A percentile compares a stretch with the other conserved stretches of the same genome.
These are phyloP conservation scores for Parasitella parasitica DNA, from an alignment of 371 early-diverging fungal species.

Conservation along the genomic window DNA sequence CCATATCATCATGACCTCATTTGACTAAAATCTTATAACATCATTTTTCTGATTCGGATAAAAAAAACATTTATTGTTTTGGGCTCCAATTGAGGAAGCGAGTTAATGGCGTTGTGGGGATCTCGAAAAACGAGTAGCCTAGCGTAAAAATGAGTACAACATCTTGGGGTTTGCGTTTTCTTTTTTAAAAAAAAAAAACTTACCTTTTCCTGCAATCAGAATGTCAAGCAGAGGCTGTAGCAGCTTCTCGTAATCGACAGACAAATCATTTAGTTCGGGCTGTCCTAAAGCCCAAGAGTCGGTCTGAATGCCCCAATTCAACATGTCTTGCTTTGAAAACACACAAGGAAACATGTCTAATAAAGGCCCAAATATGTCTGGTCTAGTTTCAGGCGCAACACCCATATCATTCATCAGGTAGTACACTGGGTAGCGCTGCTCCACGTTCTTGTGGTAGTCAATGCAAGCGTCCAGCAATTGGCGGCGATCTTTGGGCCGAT, in stretches of 20 bases:
- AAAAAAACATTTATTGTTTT: slow-evolving; percentile 18
- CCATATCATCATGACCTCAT: slow-evolving; percentile 22
- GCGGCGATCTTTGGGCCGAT: slow-evolving; percentile 10
- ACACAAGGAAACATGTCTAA: slow-evolving; percentile 37
- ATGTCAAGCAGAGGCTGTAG: slow-evolving; percentile 43
- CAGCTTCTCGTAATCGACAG: slow-evolving; percentile 27
- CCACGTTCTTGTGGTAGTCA: slow-evolving; percentile 35
- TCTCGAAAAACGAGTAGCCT: slow-evolving; percentile 51
- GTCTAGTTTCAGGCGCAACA: slow-evolving; percentile 26
- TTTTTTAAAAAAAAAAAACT: too few relatives aligned
- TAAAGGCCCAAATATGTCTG: slow-evolving; percentile 42
- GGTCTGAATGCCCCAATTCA: slow-evolving; percentile 28
- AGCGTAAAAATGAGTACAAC: not conserved
- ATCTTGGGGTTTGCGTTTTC: not conserved
- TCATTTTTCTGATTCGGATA: not conserved
- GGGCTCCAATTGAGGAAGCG: slow-evolving; percentile 45
- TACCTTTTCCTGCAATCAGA: slow-evolving; percentile 43
- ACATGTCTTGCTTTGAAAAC: slow-evolving; percentile 38
- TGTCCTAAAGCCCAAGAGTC: slow-evolving; percentile 22
- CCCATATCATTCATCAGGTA: slow-evolving; percentile 39
- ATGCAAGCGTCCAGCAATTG: slow-evolving; percentile 39
- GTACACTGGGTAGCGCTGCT: slow-evolving; percentile 39
- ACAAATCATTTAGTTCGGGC: slow-evolving; percentile 10
- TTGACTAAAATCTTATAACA: slow-evolving; percentile 1
- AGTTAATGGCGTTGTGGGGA: slow-evolving; percentile 43